Base-by-base conservation (phyloP, 2,329 filamentous ascomycete species). In the Penicillium sumatraense region DNA sequence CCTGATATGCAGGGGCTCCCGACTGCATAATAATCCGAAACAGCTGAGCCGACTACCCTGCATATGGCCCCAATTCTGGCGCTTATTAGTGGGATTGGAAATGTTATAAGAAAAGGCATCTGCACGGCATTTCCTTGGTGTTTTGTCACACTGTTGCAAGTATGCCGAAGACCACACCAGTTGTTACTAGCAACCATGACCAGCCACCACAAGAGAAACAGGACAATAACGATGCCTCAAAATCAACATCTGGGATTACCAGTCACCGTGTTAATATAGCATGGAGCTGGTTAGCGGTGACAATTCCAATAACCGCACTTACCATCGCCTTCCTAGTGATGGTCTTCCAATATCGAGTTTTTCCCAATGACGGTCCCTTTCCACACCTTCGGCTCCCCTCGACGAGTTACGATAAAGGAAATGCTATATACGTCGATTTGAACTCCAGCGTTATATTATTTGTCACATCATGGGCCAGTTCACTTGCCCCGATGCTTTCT, bases 401-500 rank as follows among this genome's bases (percentile, higher is more conserved):
- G 3, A 18, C 5, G 2, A 16, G 9, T n/a, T n/a, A n/a, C 10
- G 41, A 48, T 35, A 42, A 51, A 3, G 27, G 23, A 1, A 47
- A 41, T 23, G 52, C 31, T 1, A 16, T 51, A 23, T 55, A 49
- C 18, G 48, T 58, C 18, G 50, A 52, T 23, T 18, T 58, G 33
- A 58, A 55, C 3, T 55, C 56, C 21, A 55, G 51, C 41, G 18
- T 51, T 0, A 45, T 58, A 7, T 26, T 58, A 11, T 58, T 58
- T 14, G 27, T 58, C 3, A 8, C 38, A 6, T 42, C 38, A 3
- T 42, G 38, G 38, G 38, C 38, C 10, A 68, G 66, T 44, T 66
- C 60, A 13, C 27, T 66, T 2, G 66, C 59, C 0, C 61, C 63
- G 7, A 50, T 67, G 48, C 48, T 68, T n/a, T 49, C 55, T 1